A percentile compares a stretch with the other conserved stretches of the same genome.
Evolutionary conservation across 257 asterid species (phyloP).

Genomic region (Solanum sparsipilum): DNA sequence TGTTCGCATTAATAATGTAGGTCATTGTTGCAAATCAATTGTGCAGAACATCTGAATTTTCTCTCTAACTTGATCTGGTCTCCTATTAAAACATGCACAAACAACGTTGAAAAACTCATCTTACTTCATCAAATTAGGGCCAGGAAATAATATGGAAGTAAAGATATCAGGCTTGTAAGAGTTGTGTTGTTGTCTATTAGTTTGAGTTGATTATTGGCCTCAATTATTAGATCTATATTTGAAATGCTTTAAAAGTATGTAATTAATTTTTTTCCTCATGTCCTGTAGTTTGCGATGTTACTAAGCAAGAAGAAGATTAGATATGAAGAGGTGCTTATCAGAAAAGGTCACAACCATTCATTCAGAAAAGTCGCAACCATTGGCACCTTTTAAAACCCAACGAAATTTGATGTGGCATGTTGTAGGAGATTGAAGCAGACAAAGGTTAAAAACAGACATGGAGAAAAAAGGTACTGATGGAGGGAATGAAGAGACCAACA

Average conservation of each 20-base stretch:
- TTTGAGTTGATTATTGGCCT: neutral
- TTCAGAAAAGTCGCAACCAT: neutral
- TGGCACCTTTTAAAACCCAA: neutral
- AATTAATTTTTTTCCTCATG: neutral
- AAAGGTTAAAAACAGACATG: slow-evolving; percentile 12
- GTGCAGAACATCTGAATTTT: neutral
- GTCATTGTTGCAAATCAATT: neutral
- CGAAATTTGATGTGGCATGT: slow-evolving; percentile 25
- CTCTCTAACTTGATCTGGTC: neutral
- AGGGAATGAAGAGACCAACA: slow-evolving; percentile 29
- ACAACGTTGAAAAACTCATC: too few species aligned
- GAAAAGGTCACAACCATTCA: too few species aligned
- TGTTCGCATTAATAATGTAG: neutral
- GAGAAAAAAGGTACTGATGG: slow-evolving; percentile 19
- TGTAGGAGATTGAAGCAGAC: slow-evolving; percentile 26
- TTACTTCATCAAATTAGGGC: too few species aligned
- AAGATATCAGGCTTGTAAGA: too few species aligned
- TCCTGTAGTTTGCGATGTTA: neutral
- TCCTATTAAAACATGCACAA: neutral
- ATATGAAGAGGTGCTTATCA: neutral
- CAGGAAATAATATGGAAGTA: too few species aligned
- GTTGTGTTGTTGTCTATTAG: too few species aligned
- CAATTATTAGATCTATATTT: neutral
- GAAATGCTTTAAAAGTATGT: neutral
- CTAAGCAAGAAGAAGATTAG: neutral